Evolutionary conservation across 2,329 filamentous ascomycete genomes (phyloP), one percentile per base, ranked within the genome.

Genomic region (Trichoderma sp.): DNA sequence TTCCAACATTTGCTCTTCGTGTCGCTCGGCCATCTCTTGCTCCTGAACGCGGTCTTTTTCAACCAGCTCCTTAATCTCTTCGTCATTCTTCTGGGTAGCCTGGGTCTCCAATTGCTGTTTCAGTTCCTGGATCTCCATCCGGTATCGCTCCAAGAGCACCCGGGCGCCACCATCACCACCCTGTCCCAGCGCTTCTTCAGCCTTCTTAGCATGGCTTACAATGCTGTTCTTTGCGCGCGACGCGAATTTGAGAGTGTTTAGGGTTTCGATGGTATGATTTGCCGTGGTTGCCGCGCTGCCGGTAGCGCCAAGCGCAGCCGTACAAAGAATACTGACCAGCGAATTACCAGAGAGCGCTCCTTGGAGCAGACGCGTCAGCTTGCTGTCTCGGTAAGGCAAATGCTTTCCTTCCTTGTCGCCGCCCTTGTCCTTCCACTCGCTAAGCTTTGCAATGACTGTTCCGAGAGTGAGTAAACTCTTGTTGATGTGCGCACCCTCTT

Each of bases 201-300:
- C 95, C 77, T 90, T 92, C 85, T 97, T 98, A 40, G 96, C 96
- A 81, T 98, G 94, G 74, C 94, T 97, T 77, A 98, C 91, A 76
- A 99, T 97, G 77, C 92, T 99, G 81, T 99, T 99, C 85, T 97
- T 97, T 56, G 96, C 96, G 75, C 96, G 88, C 13, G 94, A 96
- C 2, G 96, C 96, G 77, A 99, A 99, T 76, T 98, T 99, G 71
- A 99, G 84, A 0, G 96, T 99, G 78, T 97, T 99, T 68, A 99
- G 82, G 0, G 95, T 98, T 81, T 99, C 96, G 21, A 88, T 87
- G 0, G 92, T 93, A 75, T 97, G 93, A 27, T 86, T 92, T 74
- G 88, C 91, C 24, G 90, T 87, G 4, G 89, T 82, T 1, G 92
- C 92, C 10, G 88, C 85, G 74, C 89, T 94, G 27, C 91, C 91